Percentiles rank a stretch among this genome's conserved stretches.
Conservation (phyloP, 2,329 filamentous ascomycete species). For the Pezizomycotina sp. region DNA sequence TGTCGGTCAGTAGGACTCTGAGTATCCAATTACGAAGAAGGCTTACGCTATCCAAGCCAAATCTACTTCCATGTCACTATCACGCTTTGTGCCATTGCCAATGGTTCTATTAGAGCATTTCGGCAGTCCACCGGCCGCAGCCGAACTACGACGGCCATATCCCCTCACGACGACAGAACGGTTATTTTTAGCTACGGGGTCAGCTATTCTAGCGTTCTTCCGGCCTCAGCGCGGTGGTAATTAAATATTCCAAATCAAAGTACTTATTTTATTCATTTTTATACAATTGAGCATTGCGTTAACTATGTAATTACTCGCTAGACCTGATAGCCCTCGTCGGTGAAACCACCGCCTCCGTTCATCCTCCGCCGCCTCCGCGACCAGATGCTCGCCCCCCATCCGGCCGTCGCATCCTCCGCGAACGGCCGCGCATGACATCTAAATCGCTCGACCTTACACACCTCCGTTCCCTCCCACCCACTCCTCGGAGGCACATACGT, state of each 20-base stretch:
- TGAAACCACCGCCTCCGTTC: slow-evolving; percentile 86
- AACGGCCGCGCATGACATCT: slow-evolving; percentile 76
- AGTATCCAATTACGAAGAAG: too few species aligned
- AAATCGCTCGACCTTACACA: slow-evolving; percentile 45
- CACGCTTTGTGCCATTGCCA: too few species aligned
- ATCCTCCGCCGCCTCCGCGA: slow-evolving; percentile 84
- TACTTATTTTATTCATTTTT: slow-evolving; percentile 4
- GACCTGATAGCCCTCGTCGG: slow-evolving; percentile 91
- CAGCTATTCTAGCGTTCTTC: slow-evolving; percentile 45
- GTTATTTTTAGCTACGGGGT: slow-evolving; percentile 49
- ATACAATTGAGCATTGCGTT: neutral
- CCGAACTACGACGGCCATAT: slow-evolving; percentile 88
- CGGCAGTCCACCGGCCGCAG: slow-evolving; percentile 64
- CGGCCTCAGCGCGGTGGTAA: slow-evolving; percentile 66
- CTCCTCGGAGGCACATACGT: slow-evolving; percentile 68
- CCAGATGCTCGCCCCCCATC: slow-evolving; percentile 75
- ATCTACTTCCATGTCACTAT: too few species aligned
- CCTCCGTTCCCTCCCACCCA: slow-evolving; percentile 54
- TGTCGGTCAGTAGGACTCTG: too few species aligned
- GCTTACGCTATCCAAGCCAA: too few species aligned
- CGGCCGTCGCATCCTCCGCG: slow-evolving; percentile 77
- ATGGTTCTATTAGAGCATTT: too few species aligned
- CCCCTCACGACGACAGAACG: slow-evolving; percentile 68
- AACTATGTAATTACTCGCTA: slow-evolving; percentile 27
- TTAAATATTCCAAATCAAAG: slow-evolving; percentile 7